Percentiles rank a stretch among this genome's conserved stretches.
phyloP scores from a whole-genome alignment of 2,329 filamentous ascomycete species.

The Beauveria bassiana region DNA sequence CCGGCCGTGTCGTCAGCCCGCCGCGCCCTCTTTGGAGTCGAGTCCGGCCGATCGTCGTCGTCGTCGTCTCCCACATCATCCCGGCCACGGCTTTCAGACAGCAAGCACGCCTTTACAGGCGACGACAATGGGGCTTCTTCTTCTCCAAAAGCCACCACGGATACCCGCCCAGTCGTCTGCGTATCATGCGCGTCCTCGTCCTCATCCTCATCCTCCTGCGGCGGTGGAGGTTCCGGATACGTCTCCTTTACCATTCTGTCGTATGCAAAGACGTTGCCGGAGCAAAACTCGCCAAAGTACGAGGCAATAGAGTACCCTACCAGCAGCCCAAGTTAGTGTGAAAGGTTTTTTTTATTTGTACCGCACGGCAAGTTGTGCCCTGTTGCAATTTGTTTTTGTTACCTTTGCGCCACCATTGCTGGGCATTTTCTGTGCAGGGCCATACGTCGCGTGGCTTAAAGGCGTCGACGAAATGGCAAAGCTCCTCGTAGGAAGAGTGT shows the following conservation, averaged over 20 bases:
- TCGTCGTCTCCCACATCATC: neutral
- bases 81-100: neutral
- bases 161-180: neutral
- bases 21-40: neutral
- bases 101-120: neutral
- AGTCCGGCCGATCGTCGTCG: neutral
- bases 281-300: slow-evolving; percentile 67
- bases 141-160: neutral
- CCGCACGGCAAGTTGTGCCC: too few relatives aligned
- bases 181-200: neutral
- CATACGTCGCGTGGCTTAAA: slow-evolving; percentile 71
- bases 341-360: neutral
- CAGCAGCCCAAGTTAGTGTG: neutral
- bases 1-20: neutral
- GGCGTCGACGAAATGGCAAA: slow-evolving; percentile 59
- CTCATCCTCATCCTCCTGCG: neutral
- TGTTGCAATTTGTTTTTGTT: slow-evolving; percentile 1
- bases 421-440: slow-evolving; percentile 67
- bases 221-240: slow-evolving; percentile 3
- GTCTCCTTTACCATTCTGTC: slow-evolving; percentile 49
- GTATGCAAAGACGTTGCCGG: slow-evolving; percentile 51
- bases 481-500: slow-evolving; percentile 78
- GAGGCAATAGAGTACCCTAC: slow-evolving; percentile 51
- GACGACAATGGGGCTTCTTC: neutral
- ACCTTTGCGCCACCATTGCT: slow-evolving; percentile 52